Evolutionary conservation across 352 stramenopile genomes (phyloP), one percentile per base, ranked within the genome.

Genomic region (Globisporangium lucens): DNA sequence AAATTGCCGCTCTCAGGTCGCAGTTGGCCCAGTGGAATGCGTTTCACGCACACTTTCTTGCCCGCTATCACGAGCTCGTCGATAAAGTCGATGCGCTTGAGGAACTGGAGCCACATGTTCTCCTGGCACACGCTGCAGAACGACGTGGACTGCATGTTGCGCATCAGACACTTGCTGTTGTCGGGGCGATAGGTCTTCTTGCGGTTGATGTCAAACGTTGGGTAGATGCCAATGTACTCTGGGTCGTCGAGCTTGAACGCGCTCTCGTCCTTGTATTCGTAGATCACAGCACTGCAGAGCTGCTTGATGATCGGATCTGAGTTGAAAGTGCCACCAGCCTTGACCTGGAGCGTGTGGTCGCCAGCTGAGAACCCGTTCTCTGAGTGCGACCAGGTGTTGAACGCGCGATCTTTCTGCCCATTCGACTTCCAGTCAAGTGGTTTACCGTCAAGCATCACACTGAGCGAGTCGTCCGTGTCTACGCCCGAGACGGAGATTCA

Each of bases 61-160:
- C 64, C 70, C 1, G 63, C 0, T 7, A 36, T 27, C 24, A 68
- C 57, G 2, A 80, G 64, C 30, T 64, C 63, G 61, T 80, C 71
- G 56, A 79, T 79, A 47, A 79, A 71, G 61, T 74, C 65, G 58
- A 79, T 56, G 8, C 73, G 73, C 47, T 56, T 58, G 10, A 78
- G 20, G 64, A 80, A 76, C 61, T 76, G 17, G 30, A 56, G 68
- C 74, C 74, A 80, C 69, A 80, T 77, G 55, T 77, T 78, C 65
- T 79, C 73, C 35, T 76, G 68, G 67, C 75, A 82, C 41, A 79
- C 68, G 30, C 12, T 12, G 70, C 75, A 82, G 55, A 82, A 82
- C 35, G n/a, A 33, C 0, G 66, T 66, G 57, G 70, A 75, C 27
- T 35, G 63, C 69, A 82, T 78, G 73, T 82, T 78, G 66, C 72